Evolutionary conservation across 2,329 filamentous ascomycete genomes (phyloP), one percentile per base, ranked within the genome.

Genomic region (Fusarium brachygibbosum): DNA sequence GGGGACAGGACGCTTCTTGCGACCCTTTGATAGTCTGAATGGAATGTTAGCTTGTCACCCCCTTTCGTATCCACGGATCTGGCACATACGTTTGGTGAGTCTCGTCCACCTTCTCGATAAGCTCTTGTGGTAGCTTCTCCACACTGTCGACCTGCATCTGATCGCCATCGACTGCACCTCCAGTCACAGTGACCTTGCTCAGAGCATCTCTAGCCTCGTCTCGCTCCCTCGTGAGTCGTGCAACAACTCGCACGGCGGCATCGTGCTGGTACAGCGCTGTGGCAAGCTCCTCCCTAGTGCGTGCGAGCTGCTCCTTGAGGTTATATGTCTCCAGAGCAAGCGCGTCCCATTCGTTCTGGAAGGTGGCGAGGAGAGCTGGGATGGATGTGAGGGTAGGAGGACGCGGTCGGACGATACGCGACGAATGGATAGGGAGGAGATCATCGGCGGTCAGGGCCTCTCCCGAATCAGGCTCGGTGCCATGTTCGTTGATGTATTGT

Each of bases 301-400:
- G 93, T 52, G 91, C 87, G 66, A 99, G 85, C 77, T 97, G 93
- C 79, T 98, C 93, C 82, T 93, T 91, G 63, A 98, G 83, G 72
- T 93, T 96, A 79, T 94, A 98, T 51, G 93, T 93, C 82, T 99
- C 96, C 35, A 98, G 85, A 14, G 95, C 93, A 44, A 98, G 83
- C 11, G 94, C 91, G 79, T 99, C 96, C 96, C 96, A 99, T 85
- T 99, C 96, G 79, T 97, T 97, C 80, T 99, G 96, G 80, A 99
- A 98, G 38, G 94, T 92, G 50, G 93, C 92, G 58, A 99, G 91
- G 58, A 99, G 88, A 19, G 96, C 94, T 23, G 96, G 96, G 77
- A 99, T 97, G 37, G 96, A 99, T 56, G 96, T 98, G 75, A 98
- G 89, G 34, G 93, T 94, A 32, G 96, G 95, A 61, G 96, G 94